Percentiles rank a stretch among this genome's conserved stretches.
Evolutionary conservation across 257 asterid species (phyloP).

Genomic region (Gentiana macrophylla): DNA sequence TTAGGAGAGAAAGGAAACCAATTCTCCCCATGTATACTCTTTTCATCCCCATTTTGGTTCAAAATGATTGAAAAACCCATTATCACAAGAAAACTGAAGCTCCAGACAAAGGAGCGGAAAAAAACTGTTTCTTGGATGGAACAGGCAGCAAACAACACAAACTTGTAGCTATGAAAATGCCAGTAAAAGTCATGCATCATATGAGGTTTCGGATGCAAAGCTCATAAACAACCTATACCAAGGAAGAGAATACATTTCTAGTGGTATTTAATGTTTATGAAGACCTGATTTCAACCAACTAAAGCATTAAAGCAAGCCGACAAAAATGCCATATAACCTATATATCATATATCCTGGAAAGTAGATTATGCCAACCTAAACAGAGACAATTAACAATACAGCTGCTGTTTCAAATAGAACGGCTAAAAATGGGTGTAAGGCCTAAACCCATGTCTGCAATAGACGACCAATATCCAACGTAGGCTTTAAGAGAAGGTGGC

Average conservation of each 20-base stretch:
- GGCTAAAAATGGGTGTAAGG: too few species aligned
- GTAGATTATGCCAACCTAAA: not conserved
- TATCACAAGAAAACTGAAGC: too few species aligned
- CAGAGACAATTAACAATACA: not conserved
- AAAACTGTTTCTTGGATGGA: not conserved
- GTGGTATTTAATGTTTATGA: not conserved
- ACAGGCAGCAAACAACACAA: not conserved
- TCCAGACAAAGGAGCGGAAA: not conserved
- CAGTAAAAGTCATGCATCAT: too few species aligned
- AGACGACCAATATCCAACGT: not conserved
- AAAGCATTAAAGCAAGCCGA: not conserved
- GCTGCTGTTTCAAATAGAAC: not conserved
- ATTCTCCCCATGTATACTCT: too few species aligned
- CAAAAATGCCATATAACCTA: not conserved
- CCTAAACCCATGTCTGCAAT: not conserved
- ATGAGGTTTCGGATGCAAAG: not conserved
- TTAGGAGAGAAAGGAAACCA: too few species aligned
- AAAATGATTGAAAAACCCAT: too few species aligned
- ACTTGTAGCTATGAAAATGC: not conserved
- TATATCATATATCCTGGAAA: not conserved
- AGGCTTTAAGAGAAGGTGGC: not conserved
- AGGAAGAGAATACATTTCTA: not conserved
- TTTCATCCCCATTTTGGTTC: too few species aligned
- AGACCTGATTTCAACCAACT: not conserved
- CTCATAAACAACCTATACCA: not conserved